Conservation (phyloP, 306 rosid genomes). For the Echinosophora koreensis region DNA sequence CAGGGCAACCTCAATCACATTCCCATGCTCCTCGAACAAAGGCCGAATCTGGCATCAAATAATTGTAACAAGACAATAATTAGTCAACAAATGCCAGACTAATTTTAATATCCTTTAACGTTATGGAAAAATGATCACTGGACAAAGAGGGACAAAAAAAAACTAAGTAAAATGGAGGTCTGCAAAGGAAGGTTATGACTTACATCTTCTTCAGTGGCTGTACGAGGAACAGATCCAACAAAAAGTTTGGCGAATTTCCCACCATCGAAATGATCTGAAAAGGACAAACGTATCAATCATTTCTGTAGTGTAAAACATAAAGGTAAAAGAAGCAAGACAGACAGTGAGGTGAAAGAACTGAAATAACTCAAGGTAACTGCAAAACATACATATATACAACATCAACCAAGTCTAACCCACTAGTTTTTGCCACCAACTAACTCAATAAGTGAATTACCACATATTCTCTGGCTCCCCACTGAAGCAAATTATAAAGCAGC, state of each 20-base stretch:
- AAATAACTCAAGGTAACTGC: constrained; percentile 18
- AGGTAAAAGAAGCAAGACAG: background rate
- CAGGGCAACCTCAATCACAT: constrained; percentile 92
- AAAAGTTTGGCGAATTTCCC: constrained; percentile 88
- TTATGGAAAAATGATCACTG: constrained; percentile 14
- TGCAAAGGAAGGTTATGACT: constrained; percentile 30
- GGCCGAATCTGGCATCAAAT: constrained; percentile 80
- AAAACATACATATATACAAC: constrained; percentile 22
- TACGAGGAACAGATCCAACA: constrained; percentile 93
- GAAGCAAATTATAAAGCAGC: constrained; percentile 34
- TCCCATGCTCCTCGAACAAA: constrained; percentile 90
- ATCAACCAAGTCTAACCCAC: constrained; percentile 10
- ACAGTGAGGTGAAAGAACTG: background rate
- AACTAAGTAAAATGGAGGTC: background rate
- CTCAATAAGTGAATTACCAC: constrained; percentile 7
- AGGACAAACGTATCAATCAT: constrained; percentile 10
- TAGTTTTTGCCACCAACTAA: constrained; percentile 35
- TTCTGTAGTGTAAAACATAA: constrained; percentile 13
- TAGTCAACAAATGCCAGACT: constrained; percentile 29
- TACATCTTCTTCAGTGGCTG: constrained; percentile 89
- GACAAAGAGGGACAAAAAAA: background rate
- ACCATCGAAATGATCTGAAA: constrained; percentile 70
- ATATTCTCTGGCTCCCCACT: background rate
- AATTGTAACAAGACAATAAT: constrained; percentile 14
- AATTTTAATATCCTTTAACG: constrained; percentile 1